Evolutionary conservation across 2,329 filamentous ascomycete species (phyloP), one percentile per base, ranked within the genome.

Genomic region (Fusarium sp.): DNA sequence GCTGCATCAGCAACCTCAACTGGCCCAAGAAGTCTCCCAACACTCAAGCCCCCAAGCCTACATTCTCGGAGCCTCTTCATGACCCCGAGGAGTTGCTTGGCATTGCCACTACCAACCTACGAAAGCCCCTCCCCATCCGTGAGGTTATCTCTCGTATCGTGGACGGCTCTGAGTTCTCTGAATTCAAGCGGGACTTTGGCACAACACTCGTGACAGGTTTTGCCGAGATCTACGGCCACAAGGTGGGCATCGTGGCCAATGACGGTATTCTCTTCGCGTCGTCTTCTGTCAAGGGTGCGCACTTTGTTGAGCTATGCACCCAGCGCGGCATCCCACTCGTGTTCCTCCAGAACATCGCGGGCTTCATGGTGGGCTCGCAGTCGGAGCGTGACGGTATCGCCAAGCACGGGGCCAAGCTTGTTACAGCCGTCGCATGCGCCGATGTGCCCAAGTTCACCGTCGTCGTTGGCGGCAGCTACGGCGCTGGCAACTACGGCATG

Each of bases 401-500:
- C 63, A 98, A 98, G 87, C 97, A 98, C 79, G 96, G 96, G 44
- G 96, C 96, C 7, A 98, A 99, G 85, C 90, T 99, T 20, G 96
- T 98, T 31, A 97, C 95, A 4, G 96, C 96, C 9, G 96, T 98
- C 12, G 94, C 95, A 10, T 98, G 95, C 80, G 95, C 96, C 5
- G 91, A 96, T 75, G 96, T 98, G 46, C 96, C 96, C 75, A 98
- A 99, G 83, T 96, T 98, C 80, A 99, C 96, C 1, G 94, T 99
- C 17, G 94, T 99, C 1, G 92, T 98, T n/a, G 96, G 96, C 27
- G 93, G 93, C 33, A 95, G 92, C 81, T 96, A 96, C 74, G 96
- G 96, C 67, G 96, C 96, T 9, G 96, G 96, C 5, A 99, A 98
- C 83, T 99, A 99, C 81, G 96, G 96, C 78, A 99, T 99, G 96